Percentiles rank a stretch among this genome's conserved stretches.
These are phyloP conservation scores for Coffea canephora DNA, from an alignment of 257 asterid genomes.

Conservation along the genomic window DNA sequence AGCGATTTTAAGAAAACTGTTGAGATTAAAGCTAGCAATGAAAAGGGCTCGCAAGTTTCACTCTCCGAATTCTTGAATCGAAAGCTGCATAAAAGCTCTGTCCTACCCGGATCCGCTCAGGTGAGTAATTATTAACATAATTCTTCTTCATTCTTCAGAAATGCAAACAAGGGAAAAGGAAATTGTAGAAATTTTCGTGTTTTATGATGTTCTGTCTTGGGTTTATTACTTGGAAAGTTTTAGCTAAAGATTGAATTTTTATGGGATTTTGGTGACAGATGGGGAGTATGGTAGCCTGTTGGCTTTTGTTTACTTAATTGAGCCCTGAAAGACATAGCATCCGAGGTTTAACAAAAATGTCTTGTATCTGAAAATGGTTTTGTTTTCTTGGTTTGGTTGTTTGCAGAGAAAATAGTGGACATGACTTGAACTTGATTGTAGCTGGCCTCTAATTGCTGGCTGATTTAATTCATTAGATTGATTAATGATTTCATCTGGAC, in stretches of 20 bases:
- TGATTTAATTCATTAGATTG: neutral
- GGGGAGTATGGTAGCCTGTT: neutral
- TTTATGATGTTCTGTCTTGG: neutral
- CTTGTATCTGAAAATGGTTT: neutral
- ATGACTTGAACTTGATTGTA: neutral
- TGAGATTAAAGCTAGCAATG: slow-evolving; percentile 29
- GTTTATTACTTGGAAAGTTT: neutral
- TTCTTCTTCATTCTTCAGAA: neutral
- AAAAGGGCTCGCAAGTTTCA: slow-evolving; percentile 45
- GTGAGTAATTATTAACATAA: slow-evolving; percentile 22
- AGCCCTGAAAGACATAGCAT: neutral
- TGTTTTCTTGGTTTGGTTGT: neutral
- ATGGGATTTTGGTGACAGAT: neutral
- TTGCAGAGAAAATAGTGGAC: neutral
- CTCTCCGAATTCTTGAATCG: slow-evolving; percentile 62
- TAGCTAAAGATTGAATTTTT: neutral
- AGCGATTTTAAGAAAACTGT: slow-evolving; percentile 24
- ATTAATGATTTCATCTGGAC: neutral
- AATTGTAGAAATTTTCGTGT: neutral
- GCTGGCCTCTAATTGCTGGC: neutral
- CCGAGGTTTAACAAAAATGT: neutral
- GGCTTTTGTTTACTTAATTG: neutral
- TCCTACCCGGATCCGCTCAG: slow-evolving; percentile 44
- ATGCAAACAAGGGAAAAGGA: neutral
- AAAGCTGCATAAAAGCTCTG: slow-evolving; percentile 60